phyloP scores from a whole-genome alignment of 2,329 filamentous ascomycete species.

The Verticillium longisporum region DNA sequence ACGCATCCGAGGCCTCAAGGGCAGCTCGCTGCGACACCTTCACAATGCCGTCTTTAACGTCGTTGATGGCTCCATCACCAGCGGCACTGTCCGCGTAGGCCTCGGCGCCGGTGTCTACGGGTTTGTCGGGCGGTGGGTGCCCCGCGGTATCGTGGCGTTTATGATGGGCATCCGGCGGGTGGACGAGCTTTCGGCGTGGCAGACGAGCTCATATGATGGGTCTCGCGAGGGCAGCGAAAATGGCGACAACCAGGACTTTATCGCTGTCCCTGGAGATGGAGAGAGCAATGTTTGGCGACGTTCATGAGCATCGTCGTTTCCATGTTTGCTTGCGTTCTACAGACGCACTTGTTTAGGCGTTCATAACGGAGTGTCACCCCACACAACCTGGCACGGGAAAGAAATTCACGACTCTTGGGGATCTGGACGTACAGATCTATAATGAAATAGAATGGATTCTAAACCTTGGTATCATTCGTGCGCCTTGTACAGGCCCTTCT shows the following conservation, averaged over 20 bases:
- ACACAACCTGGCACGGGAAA: not conserved
- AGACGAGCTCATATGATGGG: constrained; percentile 31
- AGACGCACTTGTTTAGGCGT: not conserved
- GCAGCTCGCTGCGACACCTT: constrained; percentile 69
- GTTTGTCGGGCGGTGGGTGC: constrained; percentile 75
- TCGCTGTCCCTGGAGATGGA: constrained; percentile 38
- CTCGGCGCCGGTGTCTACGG: constrained; percentile 80
- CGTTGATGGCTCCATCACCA: constrained; percentile 58
- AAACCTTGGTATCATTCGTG: constrained; percentile 8
- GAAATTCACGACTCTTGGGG: not conserved
- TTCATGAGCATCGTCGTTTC: constrained; percentile 6
- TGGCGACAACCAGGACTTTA: constrained; percentile 35
- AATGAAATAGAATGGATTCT: constrained; percentile 8
- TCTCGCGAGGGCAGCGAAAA: constrained; percentile 28
- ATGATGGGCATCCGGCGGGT: constrained; percentile 78
- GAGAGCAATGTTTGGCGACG: constrained; percentile 37
- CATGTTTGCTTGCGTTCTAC: not conserved
- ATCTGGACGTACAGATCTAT: not conserved
- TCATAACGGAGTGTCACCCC: not conserved
- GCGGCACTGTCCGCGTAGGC: constrained; percentile 68
- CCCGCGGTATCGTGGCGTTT: constrained; percentile 74
- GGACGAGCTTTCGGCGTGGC: constrained; percentile 49
- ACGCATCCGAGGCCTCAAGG: constrained; percentile 53
- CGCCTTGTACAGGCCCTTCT: not conserved
- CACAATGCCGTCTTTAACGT: constrained; percentile 90